Conservation (phyloP, 2,329 filamentous ascomycete species). For the Tympanopsis confertula region DNA sequence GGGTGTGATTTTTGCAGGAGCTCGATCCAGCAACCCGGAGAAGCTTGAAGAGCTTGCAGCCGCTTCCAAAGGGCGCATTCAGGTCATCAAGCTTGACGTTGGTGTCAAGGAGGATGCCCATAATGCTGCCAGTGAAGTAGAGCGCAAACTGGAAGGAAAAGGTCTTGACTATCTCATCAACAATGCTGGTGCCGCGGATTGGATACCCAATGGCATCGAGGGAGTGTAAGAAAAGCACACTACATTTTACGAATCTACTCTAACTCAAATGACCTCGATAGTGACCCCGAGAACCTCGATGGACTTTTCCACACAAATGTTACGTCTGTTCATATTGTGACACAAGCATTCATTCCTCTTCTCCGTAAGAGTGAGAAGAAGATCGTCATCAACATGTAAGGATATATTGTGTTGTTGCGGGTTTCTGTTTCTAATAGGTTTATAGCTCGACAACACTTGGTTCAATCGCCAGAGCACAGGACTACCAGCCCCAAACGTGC, state of each 20-base stretch:
- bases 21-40: neutral
- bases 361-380: neutral
- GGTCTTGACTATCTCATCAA: neutral
- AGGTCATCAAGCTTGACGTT: neutral
- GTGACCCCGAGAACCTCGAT: neutral
- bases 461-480: neutral
- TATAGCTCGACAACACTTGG: neutral
- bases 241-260: neutral
- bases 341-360: neutral
- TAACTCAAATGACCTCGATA: no score
- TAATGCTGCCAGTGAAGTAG: neutral
- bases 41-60: neutral
- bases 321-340: neutral
- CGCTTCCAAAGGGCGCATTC: neutral
- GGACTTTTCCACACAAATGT: neutral
- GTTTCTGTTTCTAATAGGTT: neutral
- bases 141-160: neutral
- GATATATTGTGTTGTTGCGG: neutral
- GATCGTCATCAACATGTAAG: neutral
- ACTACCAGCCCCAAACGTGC: neutral
- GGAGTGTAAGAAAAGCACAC: neutral
- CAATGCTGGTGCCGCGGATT: constrained; percentile 1
- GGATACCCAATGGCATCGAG: neutral
- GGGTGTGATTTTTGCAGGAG: neutral
- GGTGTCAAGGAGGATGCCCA: neutral